Base-by-base conservation (phyloP, 176 grass and related monocot species). In the Triticum timopheevii region DNA sequence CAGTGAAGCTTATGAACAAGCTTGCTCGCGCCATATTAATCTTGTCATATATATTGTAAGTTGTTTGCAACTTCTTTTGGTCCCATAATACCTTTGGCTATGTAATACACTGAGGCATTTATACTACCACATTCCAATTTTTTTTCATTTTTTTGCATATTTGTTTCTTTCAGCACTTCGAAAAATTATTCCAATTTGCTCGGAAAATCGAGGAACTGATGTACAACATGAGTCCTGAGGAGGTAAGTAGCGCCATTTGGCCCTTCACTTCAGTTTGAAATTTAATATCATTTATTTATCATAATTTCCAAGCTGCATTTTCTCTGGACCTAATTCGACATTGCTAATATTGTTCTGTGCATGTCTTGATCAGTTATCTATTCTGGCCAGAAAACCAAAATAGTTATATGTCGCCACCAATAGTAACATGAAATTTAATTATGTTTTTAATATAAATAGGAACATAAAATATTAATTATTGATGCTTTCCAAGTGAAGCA, bases 11-110 rank as follows among this genome's bases (percentile, higher is more conserved):
- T 96, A 98, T 69, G 96, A 98, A 83, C 92, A 94, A 87, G 96
- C 96, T 88, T 96, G 90, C 78, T 88, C 91, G 2, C 93, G 93
- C 49, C 93, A 98, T 69, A 92, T 98, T 80, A 98, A 95, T 90
- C 93, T 98, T 89, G 96, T 96, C 62, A 98, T 98, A 82, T 98
- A 98, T 83, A 96, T 98, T 39, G 96, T 98, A 91, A 92, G 96
- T 91, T 78, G 10, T 10, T 40, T 42, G 36, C 38, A 47, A 10
- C 7, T 58, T 79, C 15, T 28, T 83, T 82, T 24, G 36, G 49
- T 82, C 74, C 82, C 56, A 61, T 82, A 67, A 12, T 77, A 58
- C 23, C 25, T 81, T 49, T 47, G 30, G 34, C 15, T 75, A 56
- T 76, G n/a, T 31, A 40, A 38, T 82, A 84, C 3, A 79, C 15